Base-by-base conservation (phyloP, 441 rosid species). In the Aquilaria agallochum region DNA sequence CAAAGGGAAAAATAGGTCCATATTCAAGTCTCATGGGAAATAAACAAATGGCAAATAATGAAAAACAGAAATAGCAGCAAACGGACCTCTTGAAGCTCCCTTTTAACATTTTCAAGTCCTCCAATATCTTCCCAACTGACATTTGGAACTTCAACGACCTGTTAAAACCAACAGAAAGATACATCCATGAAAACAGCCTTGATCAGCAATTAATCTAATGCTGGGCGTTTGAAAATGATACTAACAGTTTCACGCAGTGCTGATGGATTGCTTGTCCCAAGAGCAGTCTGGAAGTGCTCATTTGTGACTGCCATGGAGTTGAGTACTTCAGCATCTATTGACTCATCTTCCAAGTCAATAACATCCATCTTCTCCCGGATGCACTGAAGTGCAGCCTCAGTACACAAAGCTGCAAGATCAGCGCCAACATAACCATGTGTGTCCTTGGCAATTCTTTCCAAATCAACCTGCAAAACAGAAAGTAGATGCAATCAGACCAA, bases 361-460 rank as follows among this genome's bases (percentile, higher is more conserved):
- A 83, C 85, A 57, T 83, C 85, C 85, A 83, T 83, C 73, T 84
- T 84, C 68, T 84, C 89, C 47, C 90, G 65, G 53, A 84, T 84
- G 71, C 90, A 84, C 56, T 84, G 90, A 67, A 84, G 84, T 46
- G 90, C 90, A 53, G 87, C 87, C 69, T 84, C 90, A 9, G 90
- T 81, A 69, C 90, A 84, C 1, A 84, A 74, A 50, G 90, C 90
- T 31, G 87, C 90, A 50, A 84, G 84, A 70, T 84, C 90, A 63
- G 90, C 85, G 67, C 87, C 90, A 59, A 84, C 90, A 66, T 81
- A 84, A 55, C 90, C 90, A 60, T 84, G 90, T 34, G 87, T 81
- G 59, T 81, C 77, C 78, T 79, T 84, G 13, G 84, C 59, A 58
- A 81, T 84, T 63, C 69, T 84, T 65, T 84, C 90, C 36, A 84